These are phyloP conservation scores for Pichia inconspicua DNA, from an alignment of 1,139 yeast genomes.

Conservation along the genomic window DNA sequence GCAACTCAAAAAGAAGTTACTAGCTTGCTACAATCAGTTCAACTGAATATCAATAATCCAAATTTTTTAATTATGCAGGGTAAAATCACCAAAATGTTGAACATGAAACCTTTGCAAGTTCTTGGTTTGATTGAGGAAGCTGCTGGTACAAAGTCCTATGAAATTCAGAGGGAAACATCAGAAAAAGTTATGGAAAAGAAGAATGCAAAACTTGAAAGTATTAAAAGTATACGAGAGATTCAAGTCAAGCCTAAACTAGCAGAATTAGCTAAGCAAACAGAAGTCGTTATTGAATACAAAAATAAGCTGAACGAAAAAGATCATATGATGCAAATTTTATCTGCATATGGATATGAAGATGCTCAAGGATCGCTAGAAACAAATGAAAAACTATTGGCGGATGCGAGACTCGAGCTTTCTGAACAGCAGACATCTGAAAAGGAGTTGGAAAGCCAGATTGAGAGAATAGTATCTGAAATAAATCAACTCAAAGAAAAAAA, in stretches of 20 bases:
- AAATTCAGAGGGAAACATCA: constrained; percentile 87
- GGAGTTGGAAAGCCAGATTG: constrained; percentile 38
- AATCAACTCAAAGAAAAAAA: constrained; percentile 44
- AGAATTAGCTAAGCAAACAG: constrained; percentile 71
- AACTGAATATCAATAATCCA: constrained; percentile 91
- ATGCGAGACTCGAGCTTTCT: constrained; percentile 31
- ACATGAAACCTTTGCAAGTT: constrained; percentile 91
- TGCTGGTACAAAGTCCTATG: constrained; percentile 95
- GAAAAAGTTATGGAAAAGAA: constrained; percentile 87
- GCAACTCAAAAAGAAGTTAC: constrained; percentile 94
- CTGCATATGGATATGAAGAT: constrained; percentile 63
- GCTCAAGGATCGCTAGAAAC: constrained; percentile 35
- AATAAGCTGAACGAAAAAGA: constrained; percentile 78
- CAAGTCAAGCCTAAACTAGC: constrained; percentile 93
- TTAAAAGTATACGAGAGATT: constrained; percentile 49
- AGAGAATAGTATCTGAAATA: constrained; percentile 55
- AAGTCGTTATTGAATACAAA: constrained; percentile 78
- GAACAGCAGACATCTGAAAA: background rate
- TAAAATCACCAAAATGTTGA: constrained; percentile 89
- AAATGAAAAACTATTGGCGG: constrained; percentile 32
- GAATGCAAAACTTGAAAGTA: constrained; percentile 57
- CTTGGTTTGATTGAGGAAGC: constrained; percentile 93
- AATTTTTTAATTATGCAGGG: constrained; percentile 98
- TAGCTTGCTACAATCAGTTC: constrained; percentile 87
- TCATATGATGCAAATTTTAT: constrained; percentile 60